A percentile compares a stretch with the other conserved stretches of the same genome.
Conservation (phyloP, 306 rosid species). For the Gastrolobium villosum region DNA sequence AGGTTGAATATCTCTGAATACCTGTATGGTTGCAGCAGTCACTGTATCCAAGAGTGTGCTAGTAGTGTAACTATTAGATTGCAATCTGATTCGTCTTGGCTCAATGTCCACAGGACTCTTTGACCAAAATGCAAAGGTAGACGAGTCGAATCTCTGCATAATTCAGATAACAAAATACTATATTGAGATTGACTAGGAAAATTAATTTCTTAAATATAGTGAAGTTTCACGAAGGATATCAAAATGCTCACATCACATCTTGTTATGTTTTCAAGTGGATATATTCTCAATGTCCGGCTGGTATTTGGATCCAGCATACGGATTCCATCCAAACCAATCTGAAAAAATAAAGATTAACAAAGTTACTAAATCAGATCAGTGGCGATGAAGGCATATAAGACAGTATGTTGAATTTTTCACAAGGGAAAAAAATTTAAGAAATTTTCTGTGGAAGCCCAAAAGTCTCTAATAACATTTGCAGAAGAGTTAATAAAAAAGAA, state of each 20-base stretch:
- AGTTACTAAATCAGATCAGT: slow-evolving; percentile 32
- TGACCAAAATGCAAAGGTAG: slow-evolving; percentile 96
- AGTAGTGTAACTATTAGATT: slow-evolving; percentile 91
- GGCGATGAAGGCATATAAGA: not conserved
- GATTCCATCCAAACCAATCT: slow-evolving; percentile 97
- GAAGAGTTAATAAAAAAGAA: not conserved
- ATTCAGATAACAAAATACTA: slow-evolving; percentile 34
- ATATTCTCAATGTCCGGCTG: slow-evolving; percentile 85
- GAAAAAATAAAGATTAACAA: slow-evolving; percentile 45
- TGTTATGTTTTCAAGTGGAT: slow-evolving; percentile 89
- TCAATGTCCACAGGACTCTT: slow-evolving; percentile 91
- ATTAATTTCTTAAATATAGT: not conserved
- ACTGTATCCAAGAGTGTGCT: slow-evolving; percentile 93
- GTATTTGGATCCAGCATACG: slow-evolving; percentile 95
- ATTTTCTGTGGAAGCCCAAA: not conserved
- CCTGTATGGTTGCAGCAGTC: slow-evolving; percentile 98
- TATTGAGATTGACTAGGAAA: not conserved
- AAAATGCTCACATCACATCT: slow-evolving; percentile 90
- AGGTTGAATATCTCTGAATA: slow-evolving; percentile 30
- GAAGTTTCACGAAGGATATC: slow-evolving; percentile 11
- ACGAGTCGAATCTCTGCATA: slow-evolving; percentile 74
- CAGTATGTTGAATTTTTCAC: not conserved
- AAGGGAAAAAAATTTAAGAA: not conserved
- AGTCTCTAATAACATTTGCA: slow-evolving; percentile 17
- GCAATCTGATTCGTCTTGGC: slow-evolving; percentile 93